phyloP scores from a whole-genome alignment of 805 yeast species.

The Candida oleophila region DNA sequence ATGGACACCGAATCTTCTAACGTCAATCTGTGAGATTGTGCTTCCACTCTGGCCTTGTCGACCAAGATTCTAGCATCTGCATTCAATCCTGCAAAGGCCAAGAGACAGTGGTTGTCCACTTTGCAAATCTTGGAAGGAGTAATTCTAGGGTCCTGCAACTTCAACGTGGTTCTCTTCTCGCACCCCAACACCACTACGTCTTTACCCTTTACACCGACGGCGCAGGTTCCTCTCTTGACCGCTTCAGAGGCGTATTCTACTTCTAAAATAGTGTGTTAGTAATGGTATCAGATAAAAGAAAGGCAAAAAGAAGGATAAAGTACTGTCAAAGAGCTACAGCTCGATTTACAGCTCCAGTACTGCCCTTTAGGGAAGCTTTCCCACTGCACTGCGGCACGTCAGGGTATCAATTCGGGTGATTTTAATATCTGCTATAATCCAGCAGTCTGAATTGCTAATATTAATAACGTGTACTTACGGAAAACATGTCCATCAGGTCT shows the following conservation, averaged over 20 bases:
- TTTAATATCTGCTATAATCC: no score
- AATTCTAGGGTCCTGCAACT: conserved; percentile 93
- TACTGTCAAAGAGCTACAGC: background rate
- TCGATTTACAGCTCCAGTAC: background rate
- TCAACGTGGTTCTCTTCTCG: conserved; percentile 92
- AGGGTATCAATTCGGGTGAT: no score
- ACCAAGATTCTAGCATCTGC: conserved; percentile 97
- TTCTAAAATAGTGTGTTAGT: conserved; percentile 48
- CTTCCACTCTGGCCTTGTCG: conserved; percentile 94
- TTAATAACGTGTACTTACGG: conserved; percentile 70
- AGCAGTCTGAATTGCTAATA: no score
- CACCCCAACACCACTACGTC: conserved; percentile 91
- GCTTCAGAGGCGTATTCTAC: conserved; percentile 98
- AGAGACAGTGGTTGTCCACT: conserved; percentile 83
- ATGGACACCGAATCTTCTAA: conserved; percentile 90
- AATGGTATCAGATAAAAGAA: conserved; percentile 6
- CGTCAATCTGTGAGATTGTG: conserved; percentile 91
- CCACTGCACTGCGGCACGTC: no score
- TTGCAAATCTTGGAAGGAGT: conserved; percentile 93
- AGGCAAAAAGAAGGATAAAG: background rate
- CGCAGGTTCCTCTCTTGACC: conserved; percentile 96
- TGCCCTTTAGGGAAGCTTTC: background rate
- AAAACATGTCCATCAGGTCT: conserved; percentile 99
- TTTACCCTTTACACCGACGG: conserved; percentile 93
- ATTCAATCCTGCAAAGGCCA: conserved; percentile 95